Evolutionary conservation across 2,329 filamentous ascomycete species (phyloP), one percentile per base, ranked within the genome.

Genomic region (Cercospora zeina): DNA sequence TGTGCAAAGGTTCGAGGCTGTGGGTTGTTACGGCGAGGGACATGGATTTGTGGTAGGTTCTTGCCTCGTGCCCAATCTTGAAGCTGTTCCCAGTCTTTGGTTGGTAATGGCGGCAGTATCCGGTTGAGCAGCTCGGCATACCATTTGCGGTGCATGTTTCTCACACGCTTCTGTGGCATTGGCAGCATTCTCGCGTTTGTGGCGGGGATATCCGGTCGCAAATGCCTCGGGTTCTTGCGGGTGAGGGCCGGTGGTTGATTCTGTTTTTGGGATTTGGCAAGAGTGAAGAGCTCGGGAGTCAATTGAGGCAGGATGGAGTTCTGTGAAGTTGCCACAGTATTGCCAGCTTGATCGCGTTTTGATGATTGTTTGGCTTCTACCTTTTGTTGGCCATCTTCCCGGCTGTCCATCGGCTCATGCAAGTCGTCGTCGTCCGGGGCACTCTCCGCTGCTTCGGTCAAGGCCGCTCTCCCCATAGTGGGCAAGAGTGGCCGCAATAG

Each of bases 131-230:
- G 69, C 8, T 73, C 67, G 2, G 77, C 77, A 66, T 80, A 81
- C 76, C 78, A 81, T 34, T 74, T 69, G 34, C 72, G 70, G 6
- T 77, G 75, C 61, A 78, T 71, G 59, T 81, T 82, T 42, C 74
- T 73, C 8, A 78, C 75, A 21, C 81, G 73, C 49, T 69, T 75
- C 33, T 75, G 68, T 4, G 81, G 80, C 76, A 82, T 79, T 1
- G 79, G 76, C 5, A 77, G 74, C 54, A 73, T 70, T 79, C 80
- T 82, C 16, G 72, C 69, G 58, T 82, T 83, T 59, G 73, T 73
- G 45, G 74, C 72, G n/a, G 79, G 78, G 19, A 80, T 76, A 10
- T 63, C 61, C 1, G 73, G 74, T 5, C 63, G 49, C 0, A 72
- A 57, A 14, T 65, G 61, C 11, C 67, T 66, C 9, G 68, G 67